Evolutionary conservation across 345 rosid genomes (phyloP).

Genomic region (Acer negundo): DNA sequence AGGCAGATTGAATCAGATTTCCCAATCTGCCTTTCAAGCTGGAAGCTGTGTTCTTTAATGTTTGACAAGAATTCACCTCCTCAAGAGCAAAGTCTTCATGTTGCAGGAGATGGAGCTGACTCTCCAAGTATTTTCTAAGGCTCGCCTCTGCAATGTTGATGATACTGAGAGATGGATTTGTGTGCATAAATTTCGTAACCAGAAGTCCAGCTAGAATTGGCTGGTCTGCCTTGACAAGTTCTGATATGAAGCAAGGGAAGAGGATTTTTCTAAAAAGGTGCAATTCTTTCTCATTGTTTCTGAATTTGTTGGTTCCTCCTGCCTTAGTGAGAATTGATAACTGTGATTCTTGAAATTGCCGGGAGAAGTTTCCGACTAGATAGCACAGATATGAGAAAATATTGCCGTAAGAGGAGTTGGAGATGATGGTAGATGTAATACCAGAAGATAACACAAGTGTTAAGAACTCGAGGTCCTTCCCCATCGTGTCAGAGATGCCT

Average conservation of each 20-base stretch:
- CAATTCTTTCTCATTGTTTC: conserved; percentile 23
- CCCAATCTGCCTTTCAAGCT: conserved; percentile 46
- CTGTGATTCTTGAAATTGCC: conserved; percentile 62
- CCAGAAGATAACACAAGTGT: conserved; percentile 66
- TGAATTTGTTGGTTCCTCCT: conserved; percentile 23
- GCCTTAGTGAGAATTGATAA: conserved; percentile 24
- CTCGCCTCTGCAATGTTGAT: conserved; percentile 69
- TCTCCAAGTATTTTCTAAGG: conserved; percentile 61
- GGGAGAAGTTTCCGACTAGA: conserved; percentile 64
- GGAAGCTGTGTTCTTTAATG: conserved; percentile 47
- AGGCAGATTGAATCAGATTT: conserved; percentile 53
- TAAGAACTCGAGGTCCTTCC: conserved; percentile 58
- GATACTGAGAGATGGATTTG: conserved; percentile 62
- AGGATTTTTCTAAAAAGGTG: conserved; percentile 55
- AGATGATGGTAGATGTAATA: conserved; percentile 48
- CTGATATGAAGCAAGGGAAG: conserved; percentile 68
- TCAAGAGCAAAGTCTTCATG: conserved; percentile 31
- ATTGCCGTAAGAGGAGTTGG: conserved; percentile 43
- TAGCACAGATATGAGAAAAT: conserved; percentile 72
- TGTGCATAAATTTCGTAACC: conserved; percentile 80
- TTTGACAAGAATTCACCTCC: conserved; percentile 25
- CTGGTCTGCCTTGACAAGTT: conserved; percentile 74
- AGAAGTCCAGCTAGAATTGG: conserved; percentile 76
- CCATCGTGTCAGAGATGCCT: conserved; percentile 46
- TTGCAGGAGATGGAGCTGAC: conserved; percentile 46